Base-by-base conservation (phyloP, 176 grass and related monocot genomes). In the Tillandsia leiboldiana region DNA sequence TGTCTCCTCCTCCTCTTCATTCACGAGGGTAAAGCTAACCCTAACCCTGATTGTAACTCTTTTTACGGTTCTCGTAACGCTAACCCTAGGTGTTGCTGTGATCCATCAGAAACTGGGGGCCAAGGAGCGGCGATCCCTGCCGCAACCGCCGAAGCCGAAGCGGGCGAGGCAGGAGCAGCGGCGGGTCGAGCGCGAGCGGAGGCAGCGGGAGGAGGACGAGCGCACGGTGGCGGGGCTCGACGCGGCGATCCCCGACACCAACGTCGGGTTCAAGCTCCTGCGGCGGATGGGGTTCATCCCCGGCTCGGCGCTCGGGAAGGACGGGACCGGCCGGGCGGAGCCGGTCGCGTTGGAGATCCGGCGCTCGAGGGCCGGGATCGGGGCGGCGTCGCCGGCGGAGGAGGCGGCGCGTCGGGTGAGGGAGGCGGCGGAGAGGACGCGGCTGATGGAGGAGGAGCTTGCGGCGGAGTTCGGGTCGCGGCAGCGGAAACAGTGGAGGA, bases 241-340 rank as follows among this genome's bases (percentile, higher is more conserved):
- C 53, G 80, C 79, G 74, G 83, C 82, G 51, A 99, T 99, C 47
- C 89, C 89, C 13, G 89, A 87, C 66, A 85, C 79, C 77, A 99
- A 90, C 74, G 82, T 99, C 12, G 87, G 94, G n/a, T 97, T 97
- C 74, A 90, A 70, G 86, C 74, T 97, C 71, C 48, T 97, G 66
- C 88, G 54, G 73, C 80, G 73, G 84, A 97, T 97, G 89, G 94
- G 89, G 52, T 97, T 90, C 71, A 78, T 8, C 50, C 70, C 76
- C 58, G 75, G 65, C 12, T 69, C 63, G 57, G 76, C 71, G 69
- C 63, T 85, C 57, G 14, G 79, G 61, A n/a, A 64, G 69, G 70
- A 68, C 23, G 73, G 81, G 57, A 74, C 23, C 70, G 78, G 78
- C 27, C 73, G 28, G 54, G 64, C 77, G 2, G 79, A 97, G 48